Evolutionary conservation across 805 yeast genomes (phyloP).

Genomic region (Candida saitoana): DNA sequence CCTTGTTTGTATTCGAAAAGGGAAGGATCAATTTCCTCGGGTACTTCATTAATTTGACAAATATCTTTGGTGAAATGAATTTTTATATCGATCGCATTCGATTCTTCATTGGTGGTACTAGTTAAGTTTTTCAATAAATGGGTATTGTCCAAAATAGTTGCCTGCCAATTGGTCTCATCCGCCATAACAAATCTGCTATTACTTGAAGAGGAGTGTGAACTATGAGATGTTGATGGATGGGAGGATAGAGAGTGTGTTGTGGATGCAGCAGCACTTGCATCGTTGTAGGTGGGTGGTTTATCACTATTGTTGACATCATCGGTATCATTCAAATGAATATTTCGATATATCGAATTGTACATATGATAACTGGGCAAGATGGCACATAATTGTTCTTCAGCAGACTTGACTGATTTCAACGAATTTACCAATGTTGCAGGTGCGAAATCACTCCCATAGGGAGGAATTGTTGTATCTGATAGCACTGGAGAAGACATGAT

Average conservation of each 20-base stretch:
- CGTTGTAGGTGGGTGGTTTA: constrained; percentile 8
- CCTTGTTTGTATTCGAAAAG: constrained; percentile 58
- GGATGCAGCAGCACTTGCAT: not conserved
- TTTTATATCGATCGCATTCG: constrained; percentile 24
- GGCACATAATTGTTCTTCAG: constrained; percentile 30
- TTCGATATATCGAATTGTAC: constrained; percentile 13
- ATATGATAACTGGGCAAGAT: constrained; percentile 39
- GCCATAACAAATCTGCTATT: constrained; percentile 22
- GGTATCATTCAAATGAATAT: constrained; percentile 11
- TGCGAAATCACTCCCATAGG: too few species aligned
- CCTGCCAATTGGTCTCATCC: constrained; percentile 36
- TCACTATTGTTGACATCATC: constrained; percentile 6
- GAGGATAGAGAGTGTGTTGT: not conserved
- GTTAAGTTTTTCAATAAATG: constrained; percentile 31
- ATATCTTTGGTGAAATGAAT: constrained; percentile 33
- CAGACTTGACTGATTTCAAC: constrained; percentile 1
- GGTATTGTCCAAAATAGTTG: constrained; percentile 36
- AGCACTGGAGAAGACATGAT: too few species aligned
- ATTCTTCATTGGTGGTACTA: constrained; percentile 20
- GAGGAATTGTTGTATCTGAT: too few species aligned
- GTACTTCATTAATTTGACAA: constrained; percentile 23
- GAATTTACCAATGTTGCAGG: too few species aligned
- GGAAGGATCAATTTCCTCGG: constrained; percentile 27
- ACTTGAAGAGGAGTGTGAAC: not conserved
- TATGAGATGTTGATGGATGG: constrained; percentile 6